Evolutionary conservation across 2,329 filamentous ascomycete genomes (phyloP).

Genomic region (Epichloe bromicola): DNA sequence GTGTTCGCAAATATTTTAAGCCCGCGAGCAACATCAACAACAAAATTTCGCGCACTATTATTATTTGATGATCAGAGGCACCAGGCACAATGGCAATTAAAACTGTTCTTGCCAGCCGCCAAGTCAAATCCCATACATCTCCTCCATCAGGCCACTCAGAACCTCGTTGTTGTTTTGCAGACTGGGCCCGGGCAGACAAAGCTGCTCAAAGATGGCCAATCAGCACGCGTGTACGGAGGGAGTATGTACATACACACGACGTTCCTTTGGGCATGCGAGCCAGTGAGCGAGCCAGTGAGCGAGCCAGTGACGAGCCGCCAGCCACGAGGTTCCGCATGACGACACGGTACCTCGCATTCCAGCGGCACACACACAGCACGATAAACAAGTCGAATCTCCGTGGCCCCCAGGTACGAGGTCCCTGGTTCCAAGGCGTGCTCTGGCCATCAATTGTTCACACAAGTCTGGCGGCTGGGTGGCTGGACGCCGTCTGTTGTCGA

Average conservation of each 20-base stretch:
- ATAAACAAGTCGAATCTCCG: not conserved
- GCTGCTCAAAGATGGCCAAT: conserved; percentile 1
- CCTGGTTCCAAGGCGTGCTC: not conserved
- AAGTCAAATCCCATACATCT: no score
- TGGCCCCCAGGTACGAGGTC: not conserved
- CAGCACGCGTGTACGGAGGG: not conserved
- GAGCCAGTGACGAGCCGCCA: not conserved
- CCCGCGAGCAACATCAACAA: no score
- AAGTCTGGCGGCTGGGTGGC: no score
- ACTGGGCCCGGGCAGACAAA: not conserved
- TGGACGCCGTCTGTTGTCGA: no score
- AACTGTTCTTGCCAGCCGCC: no score
- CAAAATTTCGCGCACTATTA: no score
- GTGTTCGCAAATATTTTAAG: no score
- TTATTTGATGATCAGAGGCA: no score
- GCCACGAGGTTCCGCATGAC: conserved; percentile 2
- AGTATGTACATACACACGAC: not conserved
- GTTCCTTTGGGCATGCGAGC: conserved; percentile 1
- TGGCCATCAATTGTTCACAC: no score
- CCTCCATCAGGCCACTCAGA: not conserved
- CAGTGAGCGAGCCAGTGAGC: no score
- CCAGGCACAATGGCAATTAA: no score
- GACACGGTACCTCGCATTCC: conserved; percentile 5
- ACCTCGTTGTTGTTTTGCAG: not conserved
- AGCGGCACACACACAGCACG: not conserved